Evolutionary conservation across 768 basidiomycete species (phyloP), one percentile per base, ranked within the genome.

Genomic region (Boletus bicolor): DNA sequence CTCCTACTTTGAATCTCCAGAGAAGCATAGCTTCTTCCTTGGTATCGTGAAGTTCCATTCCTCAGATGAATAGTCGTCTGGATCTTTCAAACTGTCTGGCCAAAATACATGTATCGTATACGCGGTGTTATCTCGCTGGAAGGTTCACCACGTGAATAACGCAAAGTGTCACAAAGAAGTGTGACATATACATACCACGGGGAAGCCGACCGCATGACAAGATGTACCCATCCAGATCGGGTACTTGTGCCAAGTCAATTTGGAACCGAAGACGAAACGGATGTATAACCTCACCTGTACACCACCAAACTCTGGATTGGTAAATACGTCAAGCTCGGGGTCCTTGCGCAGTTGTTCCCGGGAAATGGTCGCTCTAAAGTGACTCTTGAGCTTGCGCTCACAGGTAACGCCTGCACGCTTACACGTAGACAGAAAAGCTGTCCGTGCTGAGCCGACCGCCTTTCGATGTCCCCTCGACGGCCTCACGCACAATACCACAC

Each of bases 361-460:
- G n/a, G 78, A 71, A 21, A 82, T 63, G 10, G 73, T 75, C 0
- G 75, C 72, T 50, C 79, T 79, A 43, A 12, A 21, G 15, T 35
- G 43, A 15, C 44, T 37, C 21, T 45, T 58, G 56, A 59, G 57
- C 45, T 26, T 41, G 35, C n/a, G 30, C 30, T 5, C 30, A 38
- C 17, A 26, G 3, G 45, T 8, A 26, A 55, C 14, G 11, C 14
- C 8, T 28, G n/a, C 32, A 30, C 59, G 62, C 75, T 63, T 47
- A 79, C 79, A 75, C 75, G 55, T 79, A 82, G 60, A 80, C 70
- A 8, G 61, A 63, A 46, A 63, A 56, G 44, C 72, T 72, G 56
- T 69, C 21, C 45, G 61, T 41, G 50, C 58, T 54, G 44, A 63
- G 63, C 11, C 49, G 56, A 4, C 61, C 53, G 5, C 61, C 54